A percentile compares a stretch with the other conserved stretches of the same genome.
These are phyloP conservation scores for Alternaria longipes DNA, from an alignment of 2,329 filamentous ascomycete genomes.

Conservation along the genomic window DNA sequence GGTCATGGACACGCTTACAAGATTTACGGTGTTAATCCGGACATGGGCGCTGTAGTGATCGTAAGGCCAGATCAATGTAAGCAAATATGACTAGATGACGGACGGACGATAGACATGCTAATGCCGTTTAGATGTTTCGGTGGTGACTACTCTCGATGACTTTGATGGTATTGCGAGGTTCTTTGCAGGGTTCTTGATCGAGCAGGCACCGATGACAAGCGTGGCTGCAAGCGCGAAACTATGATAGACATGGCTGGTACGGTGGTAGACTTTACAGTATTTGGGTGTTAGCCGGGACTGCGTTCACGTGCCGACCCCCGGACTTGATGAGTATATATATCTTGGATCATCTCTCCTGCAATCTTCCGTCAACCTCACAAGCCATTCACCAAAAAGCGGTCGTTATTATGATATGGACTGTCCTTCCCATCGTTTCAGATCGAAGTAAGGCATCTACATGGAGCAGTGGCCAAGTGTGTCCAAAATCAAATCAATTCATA, in stretches of 20 bases:
- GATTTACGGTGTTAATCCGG: conserved; percentile 60
- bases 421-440: too few species aligned
- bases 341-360: not conserved
- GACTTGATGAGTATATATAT: not conserved
- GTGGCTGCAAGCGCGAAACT: not conserved
- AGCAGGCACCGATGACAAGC: not conserved
- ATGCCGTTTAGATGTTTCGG: conserved; percentile 38
- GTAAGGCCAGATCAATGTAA: conserved; percentile 67
- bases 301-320: not conserved
- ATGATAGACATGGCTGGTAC: not conserved
- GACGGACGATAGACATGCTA: too few species aligned
- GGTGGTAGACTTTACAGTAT: not conserved
- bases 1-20: conserved; percentile 68
- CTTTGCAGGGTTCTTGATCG: conserved; percentile 32
- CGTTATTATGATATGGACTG: too few species aligned
- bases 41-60: conserved; percentile 56
- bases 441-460: too few species aligned
- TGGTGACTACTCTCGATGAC: conserved; percentile 35
- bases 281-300: not conserved
- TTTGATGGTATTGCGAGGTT: conserved; percentile 30
- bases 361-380: not conserved
- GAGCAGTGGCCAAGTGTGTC: not conserved
- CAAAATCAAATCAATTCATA: not conserved
- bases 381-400: not conserved
- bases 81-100: too few species aligned